A percentile compares a stretch with the other conserved stretches of the same genome.
phyloP scores from a whole-genome alignment of 352 stramenopile genomes.

The Phytophthora crassamura region DNA sequence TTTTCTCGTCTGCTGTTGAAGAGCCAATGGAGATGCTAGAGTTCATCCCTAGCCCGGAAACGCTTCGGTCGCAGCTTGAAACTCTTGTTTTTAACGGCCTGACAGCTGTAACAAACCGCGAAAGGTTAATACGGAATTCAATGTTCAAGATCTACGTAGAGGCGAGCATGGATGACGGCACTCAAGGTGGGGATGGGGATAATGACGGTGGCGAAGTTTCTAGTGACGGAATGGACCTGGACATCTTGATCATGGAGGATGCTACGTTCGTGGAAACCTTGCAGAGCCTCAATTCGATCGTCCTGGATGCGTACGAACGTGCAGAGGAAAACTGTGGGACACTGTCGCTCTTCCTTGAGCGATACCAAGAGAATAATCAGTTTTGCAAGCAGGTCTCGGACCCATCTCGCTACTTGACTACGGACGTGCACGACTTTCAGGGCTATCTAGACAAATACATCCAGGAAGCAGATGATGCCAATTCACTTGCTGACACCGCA shows the following conservation, averaged over 20 bases:
- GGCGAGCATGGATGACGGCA: conserved; percentile 54
- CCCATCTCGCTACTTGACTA: conserved; percentile 28
- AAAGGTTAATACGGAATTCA: conserved; percentile 62
- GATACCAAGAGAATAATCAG: conserved; percentile 73
- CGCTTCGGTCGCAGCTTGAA: conserved; percentile 72
- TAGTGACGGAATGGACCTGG: conserved; percentile 66
- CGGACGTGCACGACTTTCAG: conserved; percentile 66
- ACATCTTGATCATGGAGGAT: conserved; percentile 87
- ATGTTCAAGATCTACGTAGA: conserved; percentile 80
- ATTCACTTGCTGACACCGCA: conserved; percentile 52
- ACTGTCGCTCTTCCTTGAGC: conserved; percentile 79
- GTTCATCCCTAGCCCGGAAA: conserved; percentile 61
- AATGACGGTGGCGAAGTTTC: conserved; percentile 49
- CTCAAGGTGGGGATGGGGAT: conserved; percentile 42
- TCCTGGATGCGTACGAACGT: conserved; percentile 60
- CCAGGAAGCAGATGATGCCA: conserved; percentile 57
- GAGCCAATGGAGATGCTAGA: conserved; percentile 42
- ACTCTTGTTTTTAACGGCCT: conserved; percentile 74
- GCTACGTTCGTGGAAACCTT: conserved; percentile 61
- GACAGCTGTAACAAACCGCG: conserved; percentile 67
- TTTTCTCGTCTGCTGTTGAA: background rate
- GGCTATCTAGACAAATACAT: conserved; percentile 73
- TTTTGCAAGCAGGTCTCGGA: conserved; percentile 61
- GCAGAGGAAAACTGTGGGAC: conserved; percentile 59
- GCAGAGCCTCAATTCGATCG: conserved; percentile 54